phyloP scores from a whole-genome alignment of 1,284 basidiomycete species.

The Cryptococcus maquisensis region DNA sequence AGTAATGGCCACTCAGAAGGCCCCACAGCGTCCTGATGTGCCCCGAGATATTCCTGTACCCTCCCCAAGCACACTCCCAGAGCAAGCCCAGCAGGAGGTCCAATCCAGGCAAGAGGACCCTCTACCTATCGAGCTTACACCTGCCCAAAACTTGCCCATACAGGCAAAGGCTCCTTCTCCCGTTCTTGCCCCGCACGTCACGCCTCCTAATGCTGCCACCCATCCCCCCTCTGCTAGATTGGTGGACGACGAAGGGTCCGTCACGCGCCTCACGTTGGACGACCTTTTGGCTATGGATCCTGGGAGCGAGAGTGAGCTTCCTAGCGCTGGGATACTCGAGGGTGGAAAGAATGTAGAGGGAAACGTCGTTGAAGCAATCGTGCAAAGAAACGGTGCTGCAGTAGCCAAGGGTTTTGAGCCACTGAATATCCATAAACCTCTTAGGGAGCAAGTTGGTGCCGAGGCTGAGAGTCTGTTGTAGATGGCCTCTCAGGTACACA shows the following conservation, averaged over 20 bases:
- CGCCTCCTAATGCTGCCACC: neutral
- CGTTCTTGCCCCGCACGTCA: neutral
- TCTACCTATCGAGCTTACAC: too few species aligned
- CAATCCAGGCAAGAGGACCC: too few species aligned
- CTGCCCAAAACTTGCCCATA: too few species aligned
- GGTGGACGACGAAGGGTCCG: neutral
- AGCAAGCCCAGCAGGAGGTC: too few species aligned
- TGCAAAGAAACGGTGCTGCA: neutral
- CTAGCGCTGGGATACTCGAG: neutral
- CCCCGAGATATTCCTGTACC: too few species aligned
- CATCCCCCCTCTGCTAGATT: neutral
- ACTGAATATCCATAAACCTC: neutral
- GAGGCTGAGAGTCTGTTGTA: too few species aligned
- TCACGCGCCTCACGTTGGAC: constrained; percentile 2
- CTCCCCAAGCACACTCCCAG: too few species aligned
- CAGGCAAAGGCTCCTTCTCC: too few species aligned
- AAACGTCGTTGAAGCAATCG: neutral
- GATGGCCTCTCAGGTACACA: too few species aligned
- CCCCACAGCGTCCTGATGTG: too few species aligned
- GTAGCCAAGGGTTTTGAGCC: neutral
- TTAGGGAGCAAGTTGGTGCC: too few species aligned
- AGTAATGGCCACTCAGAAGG: too few species aligned
- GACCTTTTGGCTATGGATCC: constrained; percentile 1
- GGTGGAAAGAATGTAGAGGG: neutral
- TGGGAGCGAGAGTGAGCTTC: neutral